phyloP scores from a whole-genome alignment of 805 yeast genomes.

The Suhomyces emberorum region DNA sequence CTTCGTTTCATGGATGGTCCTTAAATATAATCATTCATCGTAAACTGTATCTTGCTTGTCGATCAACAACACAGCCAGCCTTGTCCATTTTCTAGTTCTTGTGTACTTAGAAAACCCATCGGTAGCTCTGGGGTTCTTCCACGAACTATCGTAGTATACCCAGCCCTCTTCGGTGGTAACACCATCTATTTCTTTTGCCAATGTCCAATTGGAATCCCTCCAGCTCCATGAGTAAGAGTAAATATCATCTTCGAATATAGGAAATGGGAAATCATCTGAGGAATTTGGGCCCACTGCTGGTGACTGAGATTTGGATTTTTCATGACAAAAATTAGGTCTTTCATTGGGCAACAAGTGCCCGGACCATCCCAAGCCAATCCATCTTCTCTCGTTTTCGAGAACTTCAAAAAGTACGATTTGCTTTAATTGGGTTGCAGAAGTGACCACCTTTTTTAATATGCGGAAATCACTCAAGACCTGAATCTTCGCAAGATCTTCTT shows the following conservation, averaged over 20 bases:
- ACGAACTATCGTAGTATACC: slow-evolving; percentile 51
- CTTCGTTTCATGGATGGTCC: too few species aligned
- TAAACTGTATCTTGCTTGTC: slow-evolving; percentile 16
- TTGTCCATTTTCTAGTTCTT: slow-evolving; percentile 48
- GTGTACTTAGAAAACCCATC: slow-evolving; percentile 54
- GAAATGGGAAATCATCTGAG: slow-evolving; percentile 43
- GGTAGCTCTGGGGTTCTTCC: slow-evolving; percentile 39
- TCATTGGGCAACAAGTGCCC: slow-evolving; percentile 50
- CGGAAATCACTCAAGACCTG: slow-evolving; percentile 34
- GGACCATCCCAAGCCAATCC: slow-evolving; percentile 63
- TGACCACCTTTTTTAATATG: slow-evolving; percentile 34
- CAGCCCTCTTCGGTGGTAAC: slow-evolving; percentile 45
- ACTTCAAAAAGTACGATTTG: slow-evolving; percentile 50
- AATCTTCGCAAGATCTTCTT: slow-evolving; percentile 15
- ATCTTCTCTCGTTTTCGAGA: slow-evolving; percentile 56
- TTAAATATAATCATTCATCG: slow-evolving; percentile 8
- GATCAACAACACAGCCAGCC: slow-evolving; percentile 40
- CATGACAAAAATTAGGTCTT: slow-evolving; percentile 47
- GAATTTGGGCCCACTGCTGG: slow-evolving; percentile 18
- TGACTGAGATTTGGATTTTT: slow-evolving; percentile 27
- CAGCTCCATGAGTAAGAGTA: slow-evolving; percentile 51
- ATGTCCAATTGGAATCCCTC: slow-evolving; percentile 51
- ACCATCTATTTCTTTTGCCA: slow-evolving; percentile 41
- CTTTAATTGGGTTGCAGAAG: slow-evolving; percentile 41
- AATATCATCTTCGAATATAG: slow-evolving; percentile 35